Evolutionary conservation across 805 yeast species (phyloP).

Genomic region (Teunomyces stri): DNA sequence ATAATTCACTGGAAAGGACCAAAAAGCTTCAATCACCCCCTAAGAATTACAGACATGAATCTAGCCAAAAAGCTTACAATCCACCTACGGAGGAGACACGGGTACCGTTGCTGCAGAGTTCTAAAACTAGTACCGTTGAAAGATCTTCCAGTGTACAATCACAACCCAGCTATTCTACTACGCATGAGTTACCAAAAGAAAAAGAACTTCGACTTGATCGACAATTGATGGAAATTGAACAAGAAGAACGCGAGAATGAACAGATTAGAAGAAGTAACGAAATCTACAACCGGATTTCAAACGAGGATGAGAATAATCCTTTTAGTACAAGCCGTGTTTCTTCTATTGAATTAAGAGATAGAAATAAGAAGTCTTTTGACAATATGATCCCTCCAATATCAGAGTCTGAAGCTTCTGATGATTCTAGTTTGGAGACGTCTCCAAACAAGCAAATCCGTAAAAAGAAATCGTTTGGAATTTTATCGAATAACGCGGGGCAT

Average conservation of each 20-base stretch:
- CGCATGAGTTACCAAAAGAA: neutral
- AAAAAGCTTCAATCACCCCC: neutral
- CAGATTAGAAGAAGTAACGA: neutral
- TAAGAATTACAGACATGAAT: neutral
- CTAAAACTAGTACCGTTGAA: neutral
- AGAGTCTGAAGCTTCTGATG: conserved; percentile 7
- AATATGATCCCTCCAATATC: conserved; percentile 7
- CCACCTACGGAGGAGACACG: neutral
- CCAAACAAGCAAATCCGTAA: conserved; percentile 12
- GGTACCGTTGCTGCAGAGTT: neutral
- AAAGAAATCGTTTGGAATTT: conserved; percentile 14
- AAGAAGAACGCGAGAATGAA: conserved; percentile 1
- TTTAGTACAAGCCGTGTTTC: conserved; percentile 1
- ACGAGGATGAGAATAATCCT: neutral
- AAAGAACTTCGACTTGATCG: conserved; percentile 1
- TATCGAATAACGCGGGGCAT: conserved; percentile 7
- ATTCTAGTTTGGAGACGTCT: conserved; percentile 10
- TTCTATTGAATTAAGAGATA: conserved; percentile 3
- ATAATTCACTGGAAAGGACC: neutral
- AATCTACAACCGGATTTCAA: neutral
- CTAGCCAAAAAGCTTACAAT: neutral
- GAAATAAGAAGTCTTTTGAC: conserved; percentile 5
- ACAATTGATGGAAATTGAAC: conserved; percentile 2
- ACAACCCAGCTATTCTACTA: neutral
- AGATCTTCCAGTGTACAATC: neutral